These are phyloP conservation scores for Hypoxylon subgilvum DNA, from an alignment of 495 filamentous ascomycete genomes.

Conservation along the genomic window DNA sequence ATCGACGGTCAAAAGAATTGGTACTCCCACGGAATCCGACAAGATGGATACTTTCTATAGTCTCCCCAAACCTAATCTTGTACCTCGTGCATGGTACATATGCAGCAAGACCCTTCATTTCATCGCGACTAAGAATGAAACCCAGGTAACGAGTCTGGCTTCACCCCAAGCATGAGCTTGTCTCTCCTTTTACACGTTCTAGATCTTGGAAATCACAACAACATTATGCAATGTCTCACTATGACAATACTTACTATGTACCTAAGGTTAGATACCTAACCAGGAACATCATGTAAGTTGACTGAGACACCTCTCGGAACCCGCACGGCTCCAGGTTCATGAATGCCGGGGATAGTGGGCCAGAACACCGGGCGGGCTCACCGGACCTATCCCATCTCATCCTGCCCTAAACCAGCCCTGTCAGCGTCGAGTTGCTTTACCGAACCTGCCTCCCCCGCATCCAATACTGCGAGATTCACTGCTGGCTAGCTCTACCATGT, in stretches of 20 bases:
- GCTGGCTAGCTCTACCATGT: constrained; percentile 1
- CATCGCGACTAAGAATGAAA: neutral
- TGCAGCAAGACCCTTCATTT: constrained; percentile 8
- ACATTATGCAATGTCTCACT: constrained; percentile 9
- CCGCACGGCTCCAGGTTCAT: constrained; percentile 4
- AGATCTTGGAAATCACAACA: neutral
- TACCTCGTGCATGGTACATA: too few species aligned
- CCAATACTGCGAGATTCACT: neutral
- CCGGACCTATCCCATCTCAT: too few species aligned
- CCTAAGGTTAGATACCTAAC: too few species aligned
- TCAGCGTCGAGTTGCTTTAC: constrained; percentile 3
- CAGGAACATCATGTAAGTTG: too few species aligned
- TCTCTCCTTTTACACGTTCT: neutral
- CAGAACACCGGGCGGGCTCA: constrained; percentile 10
- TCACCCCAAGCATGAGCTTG: neutral
- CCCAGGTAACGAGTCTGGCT: neutral
- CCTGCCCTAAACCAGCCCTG: neutral
- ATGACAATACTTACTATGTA: neutral
- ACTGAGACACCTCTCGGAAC: constrained; percentile 9
- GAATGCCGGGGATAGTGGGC: constrained; percentile 20
- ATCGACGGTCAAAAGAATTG: neutral
- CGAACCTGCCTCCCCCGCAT: constrained; percentile 8
- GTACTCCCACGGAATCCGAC: constrained; percentile 15
- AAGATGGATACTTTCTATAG: constrained; percentile 4
- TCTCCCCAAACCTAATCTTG: constrained; percentile 31